Evolutionary conservation across 2,329 filamentous ascomycete genomes (phyloP).

Genomic region (Bisporella sp.): DNA sequence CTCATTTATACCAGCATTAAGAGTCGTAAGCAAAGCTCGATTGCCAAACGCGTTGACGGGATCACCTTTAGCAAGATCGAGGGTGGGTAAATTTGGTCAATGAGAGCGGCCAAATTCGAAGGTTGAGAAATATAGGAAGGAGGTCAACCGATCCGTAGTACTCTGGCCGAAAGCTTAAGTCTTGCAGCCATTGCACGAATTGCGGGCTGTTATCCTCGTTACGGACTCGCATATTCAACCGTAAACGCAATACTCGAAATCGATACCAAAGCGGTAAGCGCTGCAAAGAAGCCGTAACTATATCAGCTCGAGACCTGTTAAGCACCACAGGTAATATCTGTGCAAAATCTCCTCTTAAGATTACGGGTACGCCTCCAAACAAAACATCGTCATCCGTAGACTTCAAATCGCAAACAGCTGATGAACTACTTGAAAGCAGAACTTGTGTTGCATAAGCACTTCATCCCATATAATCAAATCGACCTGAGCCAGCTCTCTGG

Average conservation of each 20-base stretch:
- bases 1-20: neutral
- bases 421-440: neutral
- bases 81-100: neutral
- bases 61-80: neutral
- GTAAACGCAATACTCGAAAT: neutral
- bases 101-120: neutral
- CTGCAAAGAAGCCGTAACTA: neutral
- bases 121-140: neutral
- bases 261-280: neutral
- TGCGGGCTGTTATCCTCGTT: neutral
- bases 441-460: neutral
- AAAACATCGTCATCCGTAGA: neutral
- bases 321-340: neutral
- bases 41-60: neutral
- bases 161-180: neutral
- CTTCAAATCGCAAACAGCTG: neutral
- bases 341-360: neutral
- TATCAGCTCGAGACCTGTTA: neutral
- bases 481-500: neutral
- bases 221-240: neutral
- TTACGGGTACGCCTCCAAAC: neutral
- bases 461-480: slow-evolving; percentile 1
- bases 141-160: neutral
- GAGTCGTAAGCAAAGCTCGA: neutral
- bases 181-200: neutral